Base-by-base conservation (phyloP, 2,329 filamentous ascomycete species). In the Aspergillus japonicus region DNA sequence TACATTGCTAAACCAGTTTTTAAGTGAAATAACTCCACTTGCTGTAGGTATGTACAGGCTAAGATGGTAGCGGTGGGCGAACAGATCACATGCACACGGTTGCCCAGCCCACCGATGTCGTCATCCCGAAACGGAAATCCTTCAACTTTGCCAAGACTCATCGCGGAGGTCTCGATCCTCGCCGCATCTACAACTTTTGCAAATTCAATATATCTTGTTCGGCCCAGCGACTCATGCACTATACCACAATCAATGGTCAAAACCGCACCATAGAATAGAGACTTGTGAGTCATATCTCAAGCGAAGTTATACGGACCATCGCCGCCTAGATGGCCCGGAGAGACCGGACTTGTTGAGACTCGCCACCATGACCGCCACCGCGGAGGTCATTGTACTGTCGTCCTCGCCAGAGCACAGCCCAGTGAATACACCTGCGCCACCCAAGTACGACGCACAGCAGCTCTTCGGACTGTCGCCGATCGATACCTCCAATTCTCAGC, bases 331-430 rank as follows among this genome's bases (percentile, higher is more conserved):
- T 53, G 14, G 19, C 5, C 6, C 39, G 5, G 16, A 19, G 16
- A n/a, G 39, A 19, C 3, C 16, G 39, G 39, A 11, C 24, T n/a
- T 2, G 7, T 44, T 6, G 51, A 10, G 26, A 10, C 42, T 35
- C 29, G 26, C 62, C 64, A 77, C 64, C 55, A 81, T 81, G 78
- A 66, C 68, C 61, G 69, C 68, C 57, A 66, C 70, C 53, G 64
- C 71, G 14, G 71, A 78, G 39, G 67, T 78, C 55, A 72, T 77
- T 57, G 61, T 78, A 57, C 66, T 80, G 54, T 78, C 76, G 26
- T 80, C 78, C 19, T 78, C 78, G 4, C 77, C 78, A 26, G 71
- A 70, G 39, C 67, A 59, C 48, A 52, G 73, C 64, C 65, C 73
- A 60, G 60, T 70, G 53, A 64, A 58, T 48, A 70, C 64, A 16